Conservation (phyloP, 2,329 filamentous ascomycete genomes). For the Fusarium sp. region DNA sequence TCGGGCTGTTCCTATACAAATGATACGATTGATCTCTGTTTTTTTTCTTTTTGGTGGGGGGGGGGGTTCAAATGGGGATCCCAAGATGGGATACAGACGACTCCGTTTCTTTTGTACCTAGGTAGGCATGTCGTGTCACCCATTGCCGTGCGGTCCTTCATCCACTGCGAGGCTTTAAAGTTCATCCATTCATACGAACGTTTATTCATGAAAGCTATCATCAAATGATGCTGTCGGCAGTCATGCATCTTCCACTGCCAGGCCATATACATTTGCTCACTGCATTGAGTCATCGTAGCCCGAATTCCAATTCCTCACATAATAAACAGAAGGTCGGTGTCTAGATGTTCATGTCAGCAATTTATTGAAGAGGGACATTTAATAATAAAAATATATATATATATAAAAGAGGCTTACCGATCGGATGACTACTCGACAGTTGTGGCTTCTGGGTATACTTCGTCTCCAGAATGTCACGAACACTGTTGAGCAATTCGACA, state of each 20-base stretch:
- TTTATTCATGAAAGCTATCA: constrained; percentile 1
- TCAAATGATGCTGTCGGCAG: background rate
- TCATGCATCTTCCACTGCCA: background rate
- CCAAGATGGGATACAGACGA: too few relatives aligned
- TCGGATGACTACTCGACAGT: constrained; percentile 92
- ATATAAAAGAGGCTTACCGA: constrained; percentile 72
- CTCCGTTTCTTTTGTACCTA: background rate
- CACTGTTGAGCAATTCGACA: constrained; percentile 92
- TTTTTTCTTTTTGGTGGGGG: background rate
- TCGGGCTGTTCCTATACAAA: constrained; percentile 51
- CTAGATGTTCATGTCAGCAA: constrained; percentile 49
- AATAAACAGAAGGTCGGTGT: constrained; percentile 72
- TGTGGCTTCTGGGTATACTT: constrained; percentile 97
- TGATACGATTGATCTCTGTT: constrained; percentile 19
- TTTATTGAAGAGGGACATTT: background rate
- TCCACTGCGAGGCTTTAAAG: background rate
- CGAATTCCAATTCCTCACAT: constrained; percentile 56
- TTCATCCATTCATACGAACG: background rate
- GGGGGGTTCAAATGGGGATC: background rate
- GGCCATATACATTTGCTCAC: background rate
- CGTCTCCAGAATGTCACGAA: constrained; percentile 84
- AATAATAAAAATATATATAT: too few relatives aligned
- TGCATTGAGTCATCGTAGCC: constrained; percentile 63
- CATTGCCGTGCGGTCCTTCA: background rate
- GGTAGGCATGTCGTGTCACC: background rate